These are phyloP conservation scores for Gaeumannomyces sp. DNA, from an alignment of 2,329 filamentous ascomycete genomes.

Conservation along the genomic window DNA sequence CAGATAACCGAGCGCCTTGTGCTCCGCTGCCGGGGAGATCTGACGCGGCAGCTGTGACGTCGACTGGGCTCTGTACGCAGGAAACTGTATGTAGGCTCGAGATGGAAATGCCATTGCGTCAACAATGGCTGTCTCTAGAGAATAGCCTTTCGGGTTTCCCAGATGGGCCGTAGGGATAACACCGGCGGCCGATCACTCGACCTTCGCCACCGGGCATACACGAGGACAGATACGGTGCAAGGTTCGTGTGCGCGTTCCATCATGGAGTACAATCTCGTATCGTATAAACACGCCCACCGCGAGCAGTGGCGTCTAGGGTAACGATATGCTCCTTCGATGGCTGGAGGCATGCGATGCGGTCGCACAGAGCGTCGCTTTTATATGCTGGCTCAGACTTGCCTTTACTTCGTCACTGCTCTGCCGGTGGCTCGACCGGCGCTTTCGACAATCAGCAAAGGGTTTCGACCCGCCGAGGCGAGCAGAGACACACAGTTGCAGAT, in stretches of 20 bases:
- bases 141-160: neutral
- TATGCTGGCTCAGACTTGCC: constrained; percentile 30
- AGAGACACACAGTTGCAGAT: constrained; percentile 42
- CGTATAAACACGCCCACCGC: neutral
- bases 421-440: constrained; percentile 20
- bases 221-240: neutral
- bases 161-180: neutral
- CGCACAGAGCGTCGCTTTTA: neutral
- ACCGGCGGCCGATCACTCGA: neutral
- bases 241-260: too few relatives aligned
- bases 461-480: constrained; percentile 26
- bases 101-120: neutral
- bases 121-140: neutral
- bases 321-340: neutral
- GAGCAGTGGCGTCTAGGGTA: neutral
- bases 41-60: neutral
- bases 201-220: neutral
- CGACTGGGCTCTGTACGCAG: neutral
- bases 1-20: neutral
- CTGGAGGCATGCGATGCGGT: neutral
- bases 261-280: neutral
- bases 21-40: neutral
- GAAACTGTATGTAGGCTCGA: neutral
- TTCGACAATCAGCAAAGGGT: constrained; percentile 33
- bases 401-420: constrained; percentile 29